Base-by-base conservation (phyloP, 192 early-diverging fungal species). In the Podila epicladia region DNA sequence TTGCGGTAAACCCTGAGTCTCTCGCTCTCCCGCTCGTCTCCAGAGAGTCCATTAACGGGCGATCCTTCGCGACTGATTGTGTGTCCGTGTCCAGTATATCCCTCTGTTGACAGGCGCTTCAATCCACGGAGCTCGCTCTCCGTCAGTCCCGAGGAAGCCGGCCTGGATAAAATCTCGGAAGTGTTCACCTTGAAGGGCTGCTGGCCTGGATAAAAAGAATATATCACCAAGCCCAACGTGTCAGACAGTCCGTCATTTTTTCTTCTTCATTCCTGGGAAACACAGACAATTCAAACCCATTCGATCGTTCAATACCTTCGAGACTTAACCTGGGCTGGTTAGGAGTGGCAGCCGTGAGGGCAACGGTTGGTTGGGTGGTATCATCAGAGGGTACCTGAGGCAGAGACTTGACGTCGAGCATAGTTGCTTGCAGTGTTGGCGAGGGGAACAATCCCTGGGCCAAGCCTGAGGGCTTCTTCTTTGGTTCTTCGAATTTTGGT, bases 171-270 rank as follows among this genome's bases (percentile, higher is more conserved):
- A 9, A 79, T 58, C 62, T 72, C 65, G 49, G 50, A 20, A 9
- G 63, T 53, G 32, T 77, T 79, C 37, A 79, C 75, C 37, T 49
- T 72, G 61, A 58, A 79, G 9, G 74, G 74, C 28, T 31, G 53
- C 28, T 31, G 61, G 17, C 35, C 74, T 76, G 53, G 6, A 26
- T 55, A 11, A 45, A 45, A 45, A 45, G 29, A 45, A 45, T 45
- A 45, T 45, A 45, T 11, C 13, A 45, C 41, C 15, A 3, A 45
- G 15, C 13, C 41, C 41, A 45, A 41, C 7, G 9, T n/a, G 9
- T 2, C 5, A 12, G 12, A 11, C 38, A 5, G 19, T 53, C 51
- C 22, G 17, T 53, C 51, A 51, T n/a, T 9, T 15, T 9, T 17
- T 51, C 3, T 51, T 53, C 9, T 53, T 17, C 50, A 53, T 53